phyloP scores from a whole-genome alignment of 1,284 basidiomycete genomes.

The Mycena citricolor region DNA sequence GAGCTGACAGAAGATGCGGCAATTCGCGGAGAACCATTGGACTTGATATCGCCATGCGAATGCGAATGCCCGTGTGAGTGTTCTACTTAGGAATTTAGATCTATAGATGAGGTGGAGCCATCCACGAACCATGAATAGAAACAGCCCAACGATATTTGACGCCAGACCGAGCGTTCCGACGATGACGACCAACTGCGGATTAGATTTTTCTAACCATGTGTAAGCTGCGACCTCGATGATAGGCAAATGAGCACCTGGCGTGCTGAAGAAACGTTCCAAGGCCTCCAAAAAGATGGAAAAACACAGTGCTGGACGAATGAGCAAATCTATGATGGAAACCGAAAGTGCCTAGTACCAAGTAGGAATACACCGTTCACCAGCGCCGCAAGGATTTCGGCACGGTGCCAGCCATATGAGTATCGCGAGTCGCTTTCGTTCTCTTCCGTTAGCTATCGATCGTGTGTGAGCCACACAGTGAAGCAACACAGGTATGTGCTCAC shows the following conservation, averaged over 20 bases:
- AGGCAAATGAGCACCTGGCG: constrained; percentile 60
- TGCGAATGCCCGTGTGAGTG: constrained; percentile 66
- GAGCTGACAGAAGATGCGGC: constrained; percentile 29
- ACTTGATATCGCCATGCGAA: constrained; percentile 33
- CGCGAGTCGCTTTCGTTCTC: constrained; percentile 52
- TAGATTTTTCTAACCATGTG: too few relatives aligned
- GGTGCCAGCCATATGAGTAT: constrained; percentile 96
- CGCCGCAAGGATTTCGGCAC: constrained; percentile 97
- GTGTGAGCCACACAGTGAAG: too few relatives aligned
- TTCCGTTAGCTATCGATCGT: constrained; percentile 49
- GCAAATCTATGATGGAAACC: constrained; percentile 28
- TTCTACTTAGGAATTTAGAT: too few relatives aligned
- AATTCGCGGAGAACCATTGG: constrained; percentile 32
- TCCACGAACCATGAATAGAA: constrained; percentile 87
- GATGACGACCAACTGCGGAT: constrained; percentile 84
- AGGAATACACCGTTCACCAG: constrained; percentile 97
- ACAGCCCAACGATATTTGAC: constrained; percentile 91
- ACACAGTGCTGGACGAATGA: constrained; percentile 78
- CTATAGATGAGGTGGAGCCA: constrained; percentile 3
- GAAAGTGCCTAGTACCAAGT: constrained; percentile 24
- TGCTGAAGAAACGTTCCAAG: constrained; percentile 84
- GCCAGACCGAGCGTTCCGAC: constrained; percentile 89
- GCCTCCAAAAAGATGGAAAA: constrained; percentile 96
- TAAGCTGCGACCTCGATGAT: constrained; percentile 79
- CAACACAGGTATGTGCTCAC: constrained; percentile 42